Percentiles rank a stretch among this genome's conserved stretches.
Conservation (phyloP, 192 early-diverging fungal species). For the Linnemannia exigua region DNA sequence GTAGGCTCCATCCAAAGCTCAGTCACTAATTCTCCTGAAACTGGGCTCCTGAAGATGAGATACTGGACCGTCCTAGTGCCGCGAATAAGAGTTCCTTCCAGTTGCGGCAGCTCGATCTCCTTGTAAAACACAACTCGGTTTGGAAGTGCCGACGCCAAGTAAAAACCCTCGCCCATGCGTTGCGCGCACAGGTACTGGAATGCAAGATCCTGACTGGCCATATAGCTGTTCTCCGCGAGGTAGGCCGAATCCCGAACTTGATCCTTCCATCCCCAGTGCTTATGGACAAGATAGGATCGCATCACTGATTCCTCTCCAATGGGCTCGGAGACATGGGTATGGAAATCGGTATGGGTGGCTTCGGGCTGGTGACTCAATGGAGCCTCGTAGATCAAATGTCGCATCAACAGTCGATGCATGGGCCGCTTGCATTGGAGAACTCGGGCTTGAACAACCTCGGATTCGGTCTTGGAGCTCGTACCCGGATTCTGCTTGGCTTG, state of each 20-base stretch:
- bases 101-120: constrained; percentile 50
- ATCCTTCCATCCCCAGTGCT: constrained; percentile 65
- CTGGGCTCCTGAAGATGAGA: constrained; percentile 60
- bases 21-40: constrained; percentile 60
- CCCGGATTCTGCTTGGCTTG: constrained; percentile 18
- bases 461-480: constrained; percentile 14
- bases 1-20: constrained; percentile 72
- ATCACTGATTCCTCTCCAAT: constrained; percentile 61
- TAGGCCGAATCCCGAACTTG: constrained; percentile 54
- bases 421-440: constrained; percentile 53
- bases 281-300: constrained; percentile 65
- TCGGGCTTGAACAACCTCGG: constrained; percentile 16
- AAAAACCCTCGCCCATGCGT: constrained; percentile 60
- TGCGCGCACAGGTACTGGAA: constrained; percentile 66
- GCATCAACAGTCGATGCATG: constrained; percentile 60
- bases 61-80: constrained; percentile 60
- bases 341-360: constrained; percentile 29
- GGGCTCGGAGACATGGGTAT: constrained; percentile 37
- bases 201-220: constrained; percentile 60
- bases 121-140: constrained; percentile 62
- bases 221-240: constrained; percentile 42
- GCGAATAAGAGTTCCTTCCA: constrained; percentile 20
- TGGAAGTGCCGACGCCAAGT: constrained; percentile 53
- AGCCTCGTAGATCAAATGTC: constrained; percentile 55
- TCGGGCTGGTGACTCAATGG: constrained; percentile 28